Evolutionary conservation across 2,329 filamentous ascomycete species (phyloP), one percentile per base, ranked within the genome.

Genomic region (Calonectria honghensis): DNA sequence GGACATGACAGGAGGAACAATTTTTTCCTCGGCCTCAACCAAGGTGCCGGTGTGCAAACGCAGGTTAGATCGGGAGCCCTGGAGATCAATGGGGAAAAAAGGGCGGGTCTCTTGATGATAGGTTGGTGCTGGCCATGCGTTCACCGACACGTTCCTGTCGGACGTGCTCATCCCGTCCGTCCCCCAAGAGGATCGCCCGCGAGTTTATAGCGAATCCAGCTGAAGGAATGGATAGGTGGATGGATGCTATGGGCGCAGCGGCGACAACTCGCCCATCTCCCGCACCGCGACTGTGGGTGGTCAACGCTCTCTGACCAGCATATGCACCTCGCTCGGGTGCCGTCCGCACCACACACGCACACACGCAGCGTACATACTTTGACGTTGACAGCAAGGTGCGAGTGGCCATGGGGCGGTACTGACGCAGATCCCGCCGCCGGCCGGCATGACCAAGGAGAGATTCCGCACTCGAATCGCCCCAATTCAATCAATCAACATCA

Each of bases 391-490:
- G 64, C 52, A 61, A 45, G 64, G n/a, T 37, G 39, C 57, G 29
- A 70, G 59, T 65, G 59, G 66, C 59, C 66, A 57, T 54, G 71
- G 67, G 59, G 51, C 50, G 72, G 67, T 61, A 61, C 72, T 59
- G 50, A 66, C 66, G 66, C 52, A 63, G 73, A 75, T 75, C 73
- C 73, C 66, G 66, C 70, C 66, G 66, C 61, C 48, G 59, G 64
- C 69, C 54, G 70, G 70, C 69, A 70, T 70, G 66, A 48, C 50
- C 66, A 31, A 65, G 48, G 37, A 70, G 59, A 66, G 59, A 66
- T 66, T 66, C 72, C 48, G 59, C 57, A 48, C 48, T 37, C 20
- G n/a, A 48, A n/a, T 24, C 45, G 45, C 45, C 20, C 45, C 45
- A 48, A 24, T 24, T 48, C 45, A 48, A 48, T 48, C 41, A 48